Evolutionary conservation across 345 rosid species (phyloP).

Genomic region (Rhizophora mangle): DNA sequence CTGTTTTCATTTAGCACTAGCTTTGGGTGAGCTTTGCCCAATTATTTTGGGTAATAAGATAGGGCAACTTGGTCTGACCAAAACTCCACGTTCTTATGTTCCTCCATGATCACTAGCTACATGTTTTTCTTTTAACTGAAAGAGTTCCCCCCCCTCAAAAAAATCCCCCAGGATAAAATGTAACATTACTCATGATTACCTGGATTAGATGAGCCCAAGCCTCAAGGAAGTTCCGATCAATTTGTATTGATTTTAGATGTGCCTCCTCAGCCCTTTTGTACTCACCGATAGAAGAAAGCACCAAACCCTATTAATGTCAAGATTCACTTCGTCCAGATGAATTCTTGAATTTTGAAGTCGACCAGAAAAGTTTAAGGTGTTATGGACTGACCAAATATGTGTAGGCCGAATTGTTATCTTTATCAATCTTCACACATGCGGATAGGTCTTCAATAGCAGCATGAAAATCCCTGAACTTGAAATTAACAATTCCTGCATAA

Average conservation of each 20-base stretch:
- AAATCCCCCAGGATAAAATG: neutral
- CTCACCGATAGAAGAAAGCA: conserved; percentile 76
- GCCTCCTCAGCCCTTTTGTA: conserved; percentile 78
- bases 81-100: too few species aligned
- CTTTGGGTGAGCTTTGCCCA: too few species aligned
- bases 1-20: too few species aligned
- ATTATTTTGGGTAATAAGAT: too few species aligned
- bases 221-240: conserved; percentile 74
- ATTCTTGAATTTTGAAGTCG: neutral
- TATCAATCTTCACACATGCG: conserved; percentile 74
- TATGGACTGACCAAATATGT: conserved; percentile 68
- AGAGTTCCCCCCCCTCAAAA: too few species aligned
- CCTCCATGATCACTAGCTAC: too few species aligned
- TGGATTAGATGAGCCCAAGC: conserved; percentile 90
- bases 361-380: conserved; percentile 17
- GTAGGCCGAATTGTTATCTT: conserved; percentile 84
- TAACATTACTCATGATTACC: conserved; percentile 41
- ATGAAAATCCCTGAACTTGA: conserved; percentile 83
- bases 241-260: conserved; percentile 73
- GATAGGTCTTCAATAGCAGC: conserved; percentile 86
- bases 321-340: conserved; percentile 14
- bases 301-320: conserved; percentile 58
- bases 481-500: conserved; percentile 83
- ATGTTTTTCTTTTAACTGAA: too few species aligned
- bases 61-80: too few species aligned